A percentile compares a stretch with the other conserved stretches of the same genome.
These are phyloP conservation scores for Thraustochytrium sp. DNA, from an alignment of 352 stramenopile genomes.

Conservation along the genomic window DNA sequence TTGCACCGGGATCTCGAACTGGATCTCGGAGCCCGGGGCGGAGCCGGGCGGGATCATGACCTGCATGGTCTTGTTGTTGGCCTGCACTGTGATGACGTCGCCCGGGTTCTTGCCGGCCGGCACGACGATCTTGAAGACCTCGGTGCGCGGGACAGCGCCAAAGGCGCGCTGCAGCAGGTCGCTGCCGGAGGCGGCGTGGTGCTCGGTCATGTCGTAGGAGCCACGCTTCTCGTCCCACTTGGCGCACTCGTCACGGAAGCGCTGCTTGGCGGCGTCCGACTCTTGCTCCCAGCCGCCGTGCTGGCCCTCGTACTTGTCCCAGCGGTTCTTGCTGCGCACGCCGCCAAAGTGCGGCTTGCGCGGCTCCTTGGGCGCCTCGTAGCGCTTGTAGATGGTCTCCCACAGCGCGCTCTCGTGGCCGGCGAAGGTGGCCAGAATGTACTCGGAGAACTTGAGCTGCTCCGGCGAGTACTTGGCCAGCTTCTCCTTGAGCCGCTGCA, in stretches of 20 bases:
- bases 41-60: constrained; percentile 23
- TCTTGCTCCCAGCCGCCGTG: neutral
- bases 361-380: constrained; percentile 29
- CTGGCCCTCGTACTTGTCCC: constrained; percentile 18
- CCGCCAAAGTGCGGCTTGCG: constrained; percentile 19
- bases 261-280: neutral
- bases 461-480: constrained; percentile 9
- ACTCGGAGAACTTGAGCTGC: constrained; percentile 26
- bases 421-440: constrained; percentile 28
- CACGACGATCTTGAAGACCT: constrained; percentile 29
- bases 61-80: neutral
- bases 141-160: neutral
- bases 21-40: neutral
- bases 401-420: constrained; percentile 2
- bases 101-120: neutral
- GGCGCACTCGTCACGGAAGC: neutral
- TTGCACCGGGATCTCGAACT: constrained; percentile 14
- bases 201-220: neutral
- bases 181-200: constrained; percentile 2
- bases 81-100: constrained; percentile 2
- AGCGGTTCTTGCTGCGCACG: constrained; percentile 9
- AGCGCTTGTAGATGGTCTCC: constrained; percentile 25
- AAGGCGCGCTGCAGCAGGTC: constrained; percentile 7
- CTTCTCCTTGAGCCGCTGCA: constrained; percentile 2
- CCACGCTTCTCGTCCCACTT: neutral